Conservation (phyloP, 2,329 filamentous ascomycete species). For the Colletotrichum costaricense region DNA sequence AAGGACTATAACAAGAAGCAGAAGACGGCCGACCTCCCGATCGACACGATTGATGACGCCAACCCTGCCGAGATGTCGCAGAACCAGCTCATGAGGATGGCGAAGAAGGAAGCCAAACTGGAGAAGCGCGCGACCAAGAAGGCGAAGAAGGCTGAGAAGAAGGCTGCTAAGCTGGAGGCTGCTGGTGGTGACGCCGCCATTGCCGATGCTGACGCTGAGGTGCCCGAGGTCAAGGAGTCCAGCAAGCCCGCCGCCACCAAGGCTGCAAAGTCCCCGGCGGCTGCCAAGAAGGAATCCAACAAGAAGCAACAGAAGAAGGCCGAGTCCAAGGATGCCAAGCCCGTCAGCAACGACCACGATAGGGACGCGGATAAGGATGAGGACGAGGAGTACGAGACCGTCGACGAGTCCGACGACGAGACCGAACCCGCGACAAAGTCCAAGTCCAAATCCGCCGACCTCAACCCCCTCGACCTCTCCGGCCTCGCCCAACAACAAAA, state of each 20-base stretch:
- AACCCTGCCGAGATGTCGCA: constrained; percentile 38
- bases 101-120: constrained; percentile 45
- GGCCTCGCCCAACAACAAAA: constrained; percentile 42
- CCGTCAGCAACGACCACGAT: constrained; percentile 26
- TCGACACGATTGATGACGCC: constrained; percentile 32
- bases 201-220: not conserved
- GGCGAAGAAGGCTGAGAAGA: constrained; percentile 46
- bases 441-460: constrained; percentile 17
- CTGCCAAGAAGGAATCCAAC: constrained; percentile 52
- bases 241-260: constrained; percentile 60
- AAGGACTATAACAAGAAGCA: constrained; percentile 68
- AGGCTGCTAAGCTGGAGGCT: constrained; percentile 38
- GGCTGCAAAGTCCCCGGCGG: constrained; percentile 59
- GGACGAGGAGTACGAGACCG: constrained; percentile 33
- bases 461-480: constrained; percentile 42
- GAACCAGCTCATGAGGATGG: constrained; percentile 34
- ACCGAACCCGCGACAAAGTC: constrained; percentile 3
- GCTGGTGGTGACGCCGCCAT: constrained; percentile 49
- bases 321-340: constrained; percentile 38
- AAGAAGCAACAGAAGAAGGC: constrained; percentile 51
- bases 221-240: constrained; percentile 63
- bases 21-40: constrained; percentile 47
- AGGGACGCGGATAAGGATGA: constrained; percentile 26
- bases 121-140: constrained; percentile 61
- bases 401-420: constrained; percentile 8